phyloP scores from a whole-genome alignment of 352 stramenopile genomes.

The Phytophthora agathidicida region DNA sequence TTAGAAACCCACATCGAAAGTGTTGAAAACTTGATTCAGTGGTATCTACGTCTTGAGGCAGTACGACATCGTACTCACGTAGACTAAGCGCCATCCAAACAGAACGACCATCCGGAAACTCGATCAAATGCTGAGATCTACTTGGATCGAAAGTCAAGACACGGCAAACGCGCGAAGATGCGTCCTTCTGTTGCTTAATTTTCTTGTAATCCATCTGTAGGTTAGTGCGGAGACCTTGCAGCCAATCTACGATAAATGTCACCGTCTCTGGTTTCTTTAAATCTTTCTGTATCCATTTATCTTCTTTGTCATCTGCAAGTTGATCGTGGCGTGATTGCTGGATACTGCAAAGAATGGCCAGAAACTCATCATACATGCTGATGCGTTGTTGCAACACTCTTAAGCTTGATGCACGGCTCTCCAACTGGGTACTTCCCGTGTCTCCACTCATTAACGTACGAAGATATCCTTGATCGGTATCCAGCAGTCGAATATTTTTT shows the following conservation, averaged over 20 bases:
- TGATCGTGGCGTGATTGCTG: not conserved
- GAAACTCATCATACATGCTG: conserved; percentile 7
- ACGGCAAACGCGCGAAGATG: conserved; percentile 28
- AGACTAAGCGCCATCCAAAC: conserved; percentile 46
- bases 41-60: not conserved
- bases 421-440: not conserved
- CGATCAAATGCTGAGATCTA: conserved; percentile 48
- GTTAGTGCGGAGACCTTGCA: conserved; percentile 7
- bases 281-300: not conserved
- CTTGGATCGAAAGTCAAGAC: conserved; percentile 47
- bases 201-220: conserved; percentile 2
- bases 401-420: conserved; percentile 5
- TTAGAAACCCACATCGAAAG: conserved; percentile 23
- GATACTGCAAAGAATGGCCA: not conserved
- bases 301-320: not conserved
- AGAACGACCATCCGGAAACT: conserved; percentile 59
- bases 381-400: conserved; percentile 27
- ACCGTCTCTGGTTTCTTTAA: conserved; percentile 4
- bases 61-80: conserved; percentile 55
- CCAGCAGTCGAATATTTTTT: conserved; percentile 61
- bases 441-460: conserved; percentile 32
- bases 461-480: conserved; percentile 9
- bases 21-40: not conserved
- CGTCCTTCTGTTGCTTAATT: conserved; percentile 16
- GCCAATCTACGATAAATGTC: conserved; percentile 23